Base-by-base conservation (phyloP, 2,329 filamentous ascomycete genomes). In the Botryosphaeria agaves region DNA sequence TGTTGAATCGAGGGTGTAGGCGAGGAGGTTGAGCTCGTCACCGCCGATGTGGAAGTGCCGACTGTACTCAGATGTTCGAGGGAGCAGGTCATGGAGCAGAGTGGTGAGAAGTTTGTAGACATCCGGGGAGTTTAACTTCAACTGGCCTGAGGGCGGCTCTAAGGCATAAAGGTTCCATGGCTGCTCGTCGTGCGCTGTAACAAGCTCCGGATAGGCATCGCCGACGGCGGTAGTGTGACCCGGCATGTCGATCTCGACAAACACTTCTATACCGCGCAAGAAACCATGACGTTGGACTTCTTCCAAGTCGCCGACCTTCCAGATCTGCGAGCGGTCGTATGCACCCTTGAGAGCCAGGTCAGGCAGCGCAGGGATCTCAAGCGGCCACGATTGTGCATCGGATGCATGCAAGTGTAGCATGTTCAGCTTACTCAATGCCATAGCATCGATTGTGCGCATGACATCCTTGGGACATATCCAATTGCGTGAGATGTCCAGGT, bases 321-420 rank as follows among this genome's bases (percentile, higher is more conserved):
- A 31, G n/a, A 31, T 18, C 20, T 25, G 20, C 6, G 7, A n/a
- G 9, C 18, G 20, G 5, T 31, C 20, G n/a, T 31, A 31, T n/a
- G 29, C 29, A 25, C 29, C 29, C 25, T 31, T 14, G 5, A 14
- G 14, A 12, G 20, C 20, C 15, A 31, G 14, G 5, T 28, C 16
- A 12, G 29, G 29, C 6, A 31, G 11, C 7, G 20, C n/a, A 8
- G 29, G 25, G 12, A 31, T 28, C 23, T 25, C 29, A 12, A 31
- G 19, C 5, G 29, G 29, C 29, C 29, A 31, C 11, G 29, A 31
- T 14, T 31, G 29, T 12, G 29, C 21, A 28, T 31, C 29, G 14
- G 25, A 18, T 5, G 29, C 29, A 14, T 31, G 29, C 3, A 31
- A 17, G 25, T 31, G 29, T 21, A 31, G 16, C 16, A 14, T 25